Conservation (phyloP, 306 rosid species). For the Amphicarpaea edgeworthii region DNA sequence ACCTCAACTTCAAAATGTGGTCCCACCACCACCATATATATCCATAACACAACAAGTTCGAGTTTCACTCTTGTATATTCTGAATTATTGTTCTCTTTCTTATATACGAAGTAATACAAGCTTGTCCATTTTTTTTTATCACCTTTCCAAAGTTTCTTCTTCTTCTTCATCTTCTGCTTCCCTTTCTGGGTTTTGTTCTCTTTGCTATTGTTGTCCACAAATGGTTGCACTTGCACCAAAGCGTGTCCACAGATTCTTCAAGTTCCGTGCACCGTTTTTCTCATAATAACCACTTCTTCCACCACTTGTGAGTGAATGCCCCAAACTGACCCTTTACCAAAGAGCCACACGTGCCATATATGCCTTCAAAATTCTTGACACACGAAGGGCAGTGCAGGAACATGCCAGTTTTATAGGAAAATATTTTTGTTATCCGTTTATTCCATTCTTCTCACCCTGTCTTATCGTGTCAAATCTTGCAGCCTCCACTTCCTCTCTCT, state of each 20-base stretch:
- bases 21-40: constrained; percentile 8
- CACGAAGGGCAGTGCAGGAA: constrained; percentile 18
- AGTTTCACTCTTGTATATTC: not conserved
- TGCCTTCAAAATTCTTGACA: constrained; percentile 32
- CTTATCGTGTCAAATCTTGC: constrained; percentile 45
- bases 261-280: constrained; percentile 60
- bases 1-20: constrained; percentile 1
- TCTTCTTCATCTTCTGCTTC: not conserved
- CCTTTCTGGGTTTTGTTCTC: not conserved
- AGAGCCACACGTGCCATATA: not conserved
- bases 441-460: constrained; percentile 22
- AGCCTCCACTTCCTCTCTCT: constrained; percentile 19
- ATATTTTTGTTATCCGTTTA: constrained; percentile 1
- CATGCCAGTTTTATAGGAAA: constrained; percentile 35
- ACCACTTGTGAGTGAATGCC: constrained; percentile 36
- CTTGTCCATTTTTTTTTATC: not conserved
- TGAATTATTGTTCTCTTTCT: not conserved
- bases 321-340: constrained; percentile 46
- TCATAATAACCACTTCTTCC: not conserved
- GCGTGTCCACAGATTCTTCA: constrained; percentile 61
- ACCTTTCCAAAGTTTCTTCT: not conserved
- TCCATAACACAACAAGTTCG: too few relatives aligned
- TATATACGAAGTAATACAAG: not conserved
- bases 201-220: constrained; percentile 28
- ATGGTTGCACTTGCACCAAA: constrained; percentile 40